Base-by-base conservation (phyloP, 352 stramenopile species). In the Phytophthora idaei region DNA sequence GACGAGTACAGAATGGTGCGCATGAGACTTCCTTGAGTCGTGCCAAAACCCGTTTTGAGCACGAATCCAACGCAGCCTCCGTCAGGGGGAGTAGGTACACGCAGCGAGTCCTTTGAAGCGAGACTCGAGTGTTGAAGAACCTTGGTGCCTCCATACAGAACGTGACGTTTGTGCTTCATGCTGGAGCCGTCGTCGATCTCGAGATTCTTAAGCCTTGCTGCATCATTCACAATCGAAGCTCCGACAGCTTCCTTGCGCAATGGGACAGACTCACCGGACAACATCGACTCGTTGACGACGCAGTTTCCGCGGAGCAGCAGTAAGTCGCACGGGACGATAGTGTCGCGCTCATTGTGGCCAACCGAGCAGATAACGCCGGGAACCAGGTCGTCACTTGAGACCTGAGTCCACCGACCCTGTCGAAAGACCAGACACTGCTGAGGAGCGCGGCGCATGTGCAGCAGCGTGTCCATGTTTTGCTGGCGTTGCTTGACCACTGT, bases 231-330 rank as follows among this genome's bases (percentile, higher is more conserved):
- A 73, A 91, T 87, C 57, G 89, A 92, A 14, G 69, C 51, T 0
- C 73, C 76, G 31, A 98, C 81, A 31, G 79, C 85, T 74, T 98
- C 95, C 66, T 99, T 99, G 63, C 98, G 92, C 74, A 99, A 96
- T 14, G 97, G 97, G 32, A 99, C 88, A 53, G 92, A 99, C 74
- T 99, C 98, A 41, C 98, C 98, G 0, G 98, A 99, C n/a, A 99
- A 77, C 75, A 99, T 98, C 17, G 98, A 97, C 78, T 99, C 98
- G 77, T 99, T 99, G 37, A 99, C 96, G 5, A 99, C 95, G 39
- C 92, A 97, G 39, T 87, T 93, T 28, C 98, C 98, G 49, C 89
- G 77, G n/a, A 99, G 71, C 21, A 99, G 78, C 36, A 99, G 67
- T 34, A 97, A 77, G 78, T 99, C 98, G 52, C 93, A 98, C 25